Base-by-base conservation (phyloP, 2,329 filamentous ascomycete genomes). In the Arthroderma uncinatum region DNA sequence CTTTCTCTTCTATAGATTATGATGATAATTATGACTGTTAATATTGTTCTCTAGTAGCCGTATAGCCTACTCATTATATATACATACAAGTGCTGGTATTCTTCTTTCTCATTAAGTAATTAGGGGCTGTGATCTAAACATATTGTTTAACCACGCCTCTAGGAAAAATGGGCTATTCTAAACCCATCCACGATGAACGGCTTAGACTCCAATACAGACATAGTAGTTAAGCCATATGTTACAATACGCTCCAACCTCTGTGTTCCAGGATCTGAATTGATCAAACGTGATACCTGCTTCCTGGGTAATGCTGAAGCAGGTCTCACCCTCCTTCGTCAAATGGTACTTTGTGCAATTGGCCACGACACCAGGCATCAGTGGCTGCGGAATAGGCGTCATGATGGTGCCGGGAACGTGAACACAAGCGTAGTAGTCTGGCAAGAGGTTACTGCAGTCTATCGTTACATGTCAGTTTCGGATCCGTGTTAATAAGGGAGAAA, bases 211-310 rank as follows among this genome's bases (percentile, higher is more conserved):
- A 8, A 65, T 60, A 44, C 66, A 67, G 33, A 63, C 62, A 47
- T 61, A 64, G 30, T 64, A 64, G 5, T 59, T 63, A n/a, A 48
- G 23, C 58, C 62, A 60, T 12, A 68, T 56, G 0, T 42, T 19
- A 58, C 66, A 68, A 34, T 59, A 54, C 1, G 37, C 28, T 3
- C 58, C 61, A 1, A 66, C 62, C 0, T 58, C 58, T 2, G 63
- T 61, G 60, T 66, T 67, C 64, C 64, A 67, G 2, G 40, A 42
- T 4, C 55, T 23, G 53, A 67, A 66, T 1, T 64, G 8, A 1
- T 28, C 36, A 6, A 58, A 6, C 4, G 19, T 42, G 21, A 55
- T 28, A 6, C 12, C n/a, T 6, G 21, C 44, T 2, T 2, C 10
- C 19, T 25, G 21, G 8, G 4, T 16, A 48, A 48, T 16, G 19